Percentiles rank a stretch among this genome's conserved stretches.
Conservation (phyloP, 148 eudicot genomes). For the Fagopyrum homotropicum region DNA sequence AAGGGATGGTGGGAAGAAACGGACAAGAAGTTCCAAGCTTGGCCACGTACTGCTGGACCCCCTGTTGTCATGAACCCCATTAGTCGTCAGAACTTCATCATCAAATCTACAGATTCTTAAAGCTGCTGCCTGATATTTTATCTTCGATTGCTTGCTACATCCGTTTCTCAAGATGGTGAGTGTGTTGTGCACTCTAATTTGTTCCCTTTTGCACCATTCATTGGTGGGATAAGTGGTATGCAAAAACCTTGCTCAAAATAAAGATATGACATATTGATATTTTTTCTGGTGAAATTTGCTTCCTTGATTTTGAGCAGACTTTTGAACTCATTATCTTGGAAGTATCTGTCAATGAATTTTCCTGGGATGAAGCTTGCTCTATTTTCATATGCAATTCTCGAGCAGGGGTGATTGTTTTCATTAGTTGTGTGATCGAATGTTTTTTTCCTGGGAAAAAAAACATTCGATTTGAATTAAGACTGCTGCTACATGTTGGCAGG, state of each 20-base stretch:
- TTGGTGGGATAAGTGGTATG: not conserved
- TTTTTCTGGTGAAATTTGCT: not conserved
- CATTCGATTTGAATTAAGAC: no score
- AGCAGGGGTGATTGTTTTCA: not conserved
- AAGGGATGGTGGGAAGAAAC: conserved; percentile 39
- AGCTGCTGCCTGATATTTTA: conserved; percentile 3
- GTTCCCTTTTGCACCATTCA: not conserved
- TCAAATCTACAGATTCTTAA: conserved; percentile 28
- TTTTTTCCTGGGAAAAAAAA: no score
- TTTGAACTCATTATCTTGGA: not conserved
- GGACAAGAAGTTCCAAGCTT: conserved; percentile 36
- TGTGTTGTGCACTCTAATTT: not conserved
- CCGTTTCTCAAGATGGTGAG: not conserved
- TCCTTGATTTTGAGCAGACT: not conserved
- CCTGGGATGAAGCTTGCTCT: not conserved
- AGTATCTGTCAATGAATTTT: no score
- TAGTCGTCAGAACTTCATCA: conserved; percentile 41
- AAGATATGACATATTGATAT: not conserved
- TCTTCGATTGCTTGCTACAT: not conserved
- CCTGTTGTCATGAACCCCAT: conserved; percentile 46
- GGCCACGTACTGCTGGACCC: conserved; percentile 48
- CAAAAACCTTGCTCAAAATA: not conserved
- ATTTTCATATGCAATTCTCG: not conserved
- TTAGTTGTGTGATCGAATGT: not conserved
- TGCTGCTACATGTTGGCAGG: no score